Base-by-base conservation (phyloP, 176 grass and related monocot species). In the Otatea glauca region DNA sequence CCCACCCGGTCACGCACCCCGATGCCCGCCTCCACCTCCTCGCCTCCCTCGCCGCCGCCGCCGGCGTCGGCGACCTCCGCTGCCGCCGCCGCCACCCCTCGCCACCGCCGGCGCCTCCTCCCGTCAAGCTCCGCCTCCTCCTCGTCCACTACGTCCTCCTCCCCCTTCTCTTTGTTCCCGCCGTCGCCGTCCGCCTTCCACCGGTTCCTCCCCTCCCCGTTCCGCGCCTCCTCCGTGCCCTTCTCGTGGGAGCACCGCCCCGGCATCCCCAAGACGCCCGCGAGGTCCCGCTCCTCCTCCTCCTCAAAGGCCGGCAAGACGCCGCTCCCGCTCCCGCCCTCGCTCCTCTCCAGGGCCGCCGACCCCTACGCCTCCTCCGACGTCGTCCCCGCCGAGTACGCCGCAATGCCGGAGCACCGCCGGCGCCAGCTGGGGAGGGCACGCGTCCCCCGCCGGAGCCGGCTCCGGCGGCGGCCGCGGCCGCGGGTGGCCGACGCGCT, bases 181-280 rank as follows among this genome's bases (percentile, higher is more conserved):
- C 5, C 74, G n/a, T 79, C 79, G 29, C 54, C 84, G 25, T 83
- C 84, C 41, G 75, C 76, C 32, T 83, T 66, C 84, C 85, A 86
- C 88, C 79, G 65, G 12, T 83, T 77, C 84, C 83, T 86, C 39
- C 84, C 78, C 73, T 90, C 88, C 20, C 84, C 88, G n/a, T 59
- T 83, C 5, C 75, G 74, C 51, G 32, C 80, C 32, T 90, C 75
- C 79, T 53, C 75, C 34, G 85, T 91, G 41, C 89, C 89, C 29
- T 87, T 91, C 75, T 91, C 89, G 1, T 91, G 89, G 89, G 89
- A 91, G 85, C 89, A 87, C 80, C 74, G 75, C 60, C 89, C 89
- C 1, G 89, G 89, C 11, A 91, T 91, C 49, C 89, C 89, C 69
- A 87, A 91, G 85, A 87, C 74, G 32, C 79, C 88, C 9, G 79